Conservation (phyloP, 331 rosid genomes). For the Arachis monticola region DNA sequence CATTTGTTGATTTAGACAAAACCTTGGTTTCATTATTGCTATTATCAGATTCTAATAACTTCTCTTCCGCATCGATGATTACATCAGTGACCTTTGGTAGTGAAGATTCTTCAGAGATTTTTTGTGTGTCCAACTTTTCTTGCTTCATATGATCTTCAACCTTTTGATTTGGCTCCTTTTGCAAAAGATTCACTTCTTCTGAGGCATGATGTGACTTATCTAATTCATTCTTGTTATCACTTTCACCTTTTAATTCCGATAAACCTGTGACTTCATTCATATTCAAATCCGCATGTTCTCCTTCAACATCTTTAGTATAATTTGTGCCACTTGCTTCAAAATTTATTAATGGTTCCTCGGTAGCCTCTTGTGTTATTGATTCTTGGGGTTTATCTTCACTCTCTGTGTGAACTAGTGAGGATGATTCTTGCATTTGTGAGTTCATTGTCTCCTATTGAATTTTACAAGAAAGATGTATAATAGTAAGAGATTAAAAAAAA, state of each 20-base stretch:
- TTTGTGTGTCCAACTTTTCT: neutral
- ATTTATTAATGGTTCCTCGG: slow-evolving; percentile 6
- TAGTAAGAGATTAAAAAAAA: neutral
- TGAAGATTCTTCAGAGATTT: slow-evolving; percentile 13
- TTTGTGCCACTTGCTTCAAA: slow-evolving; percentile 10
- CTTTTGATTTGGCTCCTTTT: slow-evolving; percentile 19
- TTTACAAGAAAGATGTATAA: neutral
- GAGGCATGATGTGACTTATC: slow-evolving; percentile 6
- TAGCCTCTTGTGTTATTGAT: slow-evolving; percentile 22
- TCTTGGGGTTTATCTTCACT: slow-evolving; percentile 30
- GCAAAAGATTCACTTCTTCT: slow-evolving; percentile 12
- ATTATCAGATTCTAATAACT: neutral
- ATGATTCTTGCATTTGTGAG: slow-evolving; percentile 30
- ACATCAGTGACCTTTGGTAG: neutral
- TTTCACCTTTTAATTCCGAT: neutral
- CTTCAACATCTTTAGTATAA: slow-evolving; percentile 15
- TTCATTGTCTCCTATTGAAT: slow-evolving; percentile 37
- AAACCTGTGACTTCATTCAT: too few species aligned
- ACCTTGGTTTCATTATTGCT: slow-evolving; percentile 23
- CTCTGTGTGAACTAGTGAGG: slow-evolving; percentile 17
- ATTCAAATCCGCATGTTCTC: neutral
- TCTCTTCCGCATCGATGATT: slow-evolving; percentile 4
- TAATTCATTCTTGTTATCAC: neutral
- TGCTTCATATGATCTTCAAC: slow-evolving; percentile 26
- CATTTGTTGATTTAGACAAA: neutral